Evolutionary conservation across 495 filamentous ascomycete species (phyloP).

Genomic region (Daldinia caldariorum): DNA sequence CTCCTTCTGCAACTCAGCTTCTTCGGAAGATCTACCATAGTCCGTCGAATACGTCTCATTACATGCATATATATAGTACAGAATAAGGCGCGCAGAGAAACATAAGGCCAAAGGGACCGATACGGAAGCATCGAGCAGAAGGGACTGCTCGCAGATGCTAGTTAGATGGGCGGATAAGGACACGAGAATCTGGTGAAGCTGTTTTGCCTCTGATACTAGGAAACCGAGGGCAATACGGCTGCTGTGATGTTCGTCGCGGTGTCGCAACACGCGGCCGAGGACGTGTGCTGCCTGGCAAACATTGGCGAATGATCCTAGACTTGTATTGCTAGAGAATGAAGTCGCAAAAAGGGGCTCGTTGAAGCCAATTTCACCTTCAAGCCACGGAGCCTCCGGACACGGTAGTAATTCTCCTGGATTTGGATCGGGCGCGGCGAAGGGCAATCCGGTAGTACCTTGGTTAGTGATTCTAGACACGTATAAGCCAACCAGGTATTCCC

Average conservation of each 20-base stretch:
- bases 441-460: conserved; percentile 29
- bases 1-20: conserved; percentile 34
- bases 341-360: conserved; percentile 41
- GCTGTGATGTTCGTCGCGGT: conserved; percentile 32
- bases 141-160: background rate
- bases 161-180: conserved; percentile 29
- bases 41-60: conserved; percentile 40
- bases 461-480: conserved; percentile 20
- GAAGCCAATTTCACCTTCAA: conserved; percentile 35
- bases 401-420: conserved; percentile 39
- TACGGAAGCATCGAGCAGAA: background rate
- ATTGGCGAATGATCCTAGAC: conserved; percentile 50
- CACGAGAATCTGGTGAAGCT: conserved; percentile 34
- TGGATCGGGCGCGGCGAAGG: conserved; percentile 34
- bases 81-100: conserved; percentile 35
- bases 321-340: conserved; percentile 36
- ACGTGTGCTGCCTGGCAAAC: conserved; percentile 56
- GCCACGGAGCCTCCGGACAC: conserved; percentile 28
- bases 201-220: conserved; percentile 35
- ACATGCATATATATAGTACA: conserved; percentile 39
- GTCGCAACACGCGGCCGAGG: conserved; percentile 54
- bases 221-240: conserved; percentile 13
- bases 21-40: conserved; percentile 36
- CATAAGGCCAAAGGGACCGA: conserved; percentile 27
- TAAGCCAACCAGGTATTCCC: background rate